Conservation (phyloP, 345 rosid species). For the Angophora floribunda region DNA sequence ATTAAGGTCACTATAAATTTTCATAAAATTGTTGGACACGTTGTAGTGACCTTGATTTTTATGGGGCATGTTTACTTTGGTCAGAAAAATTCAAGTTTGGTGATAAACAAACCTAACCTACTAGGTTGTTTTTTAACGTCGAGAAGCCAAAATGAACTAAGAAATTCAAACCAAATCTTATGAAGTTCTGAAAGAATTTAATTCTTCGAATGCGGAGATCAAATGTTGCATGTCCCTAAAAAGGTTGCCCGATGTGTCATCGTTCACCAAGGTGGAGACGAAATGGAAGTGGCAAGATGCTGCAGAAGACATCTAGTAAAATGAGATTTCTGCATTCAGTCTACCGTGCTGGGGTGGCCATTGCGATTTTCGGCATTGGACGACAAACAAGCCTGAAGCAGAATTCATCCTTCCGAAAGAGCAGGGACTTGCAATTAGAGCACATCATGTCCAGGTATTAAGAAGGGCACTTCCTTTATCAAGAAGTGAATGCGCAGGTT, state of each 20-base stretch:
- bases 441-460: background rate
- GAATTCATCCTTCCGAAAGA: background rate
- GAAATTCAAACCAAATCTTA: background rate
- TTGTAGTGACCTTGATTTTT: background rate
- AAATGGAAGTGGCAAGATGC: background rate
- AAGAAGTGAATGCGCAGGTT: background rate
- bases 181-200: background rate
- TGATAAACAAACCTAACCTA: background rate
- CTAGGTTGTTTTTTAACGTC: background rate
- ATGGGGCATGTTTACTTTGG: background rate
- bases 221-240: background rate
- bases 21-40: background rate
- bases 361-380: background rate
- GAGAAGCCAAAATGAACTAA: background rate
- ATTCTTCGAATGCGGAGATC: background rate
- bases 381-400: background rate
- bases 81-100: background rate
- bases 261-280: background rate
- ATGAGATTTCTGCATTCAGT: background rate
- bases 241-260: background rate
- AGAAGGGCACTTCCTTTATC: background rate
- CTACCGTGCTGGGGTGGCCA: background rate
- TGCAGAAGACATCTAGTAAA: background rate
- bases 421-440: background rate
- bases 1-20: background rate